Evolutionary conservation across 345 rosid genomes (phyloP).

Genomic region (Aquilaria malaccensis): DNA sequence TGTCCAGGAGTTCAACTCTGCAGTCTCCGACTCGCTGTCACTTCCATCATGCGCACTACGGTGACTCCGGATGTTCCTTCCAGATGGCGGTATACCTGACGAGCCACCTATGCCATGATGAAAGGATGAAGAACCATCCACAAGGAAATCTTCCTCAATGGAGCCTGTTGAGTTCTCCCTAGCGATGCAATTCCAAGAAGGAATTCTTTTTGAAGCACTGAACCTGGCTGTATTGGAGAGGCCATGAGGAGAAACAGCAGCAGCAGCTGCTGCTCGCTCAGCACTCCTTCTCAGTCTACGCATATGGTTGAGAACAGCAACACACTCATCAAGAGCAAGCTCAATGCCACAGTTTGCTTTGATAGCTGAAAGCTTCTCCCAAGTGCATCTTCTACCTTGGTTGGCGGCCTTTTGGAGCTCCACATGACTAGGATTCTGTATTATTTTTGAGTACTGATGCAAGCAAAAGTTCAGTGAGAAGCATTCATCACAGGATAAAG

Average conservation of each 20-base stretch:
- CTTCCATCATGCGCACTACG: conserved; percentile 56
- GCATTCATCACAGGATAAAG: background rate
- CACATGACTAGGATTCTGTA: conserved; percentile 70
- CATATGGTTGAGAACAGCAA: conserved; percentile 93
- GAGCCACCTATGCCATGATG: conserved; percentile 41
- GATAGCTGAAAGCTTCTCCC: conserved; percentile 98
- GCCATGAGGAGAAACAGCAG: conserved; percentile 69
- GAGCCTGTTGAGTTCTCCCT: conserved; percentile 96
- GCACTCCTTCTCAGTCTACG: conserved; percentile 90
- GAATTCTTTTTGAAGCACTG: conserved; percentile 83
- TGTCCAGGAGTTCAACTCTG: conserved; percentile 83
- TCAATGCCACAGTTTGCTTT: conserved; percentile 96
- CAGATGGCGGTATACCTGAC: conserved; percentile 26
- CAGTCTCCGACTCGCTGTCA: conserved; percentile 75
- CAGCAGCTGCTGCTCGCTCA: conserved; percentile 76
- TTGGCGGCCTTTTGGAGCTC: conserved; percentile 84
- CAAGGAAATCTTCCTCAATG: conserved; percentile 57
- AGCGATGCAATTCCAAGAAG: conserved; percentile 95
- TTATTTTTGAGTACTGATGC: conserved; percentile 67
- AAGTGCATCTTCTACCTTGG: conserved; percentile 97
- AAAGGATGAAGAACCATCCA: conserved; percentile 34
- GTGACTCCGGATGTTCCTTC: conserved; percentile 36
- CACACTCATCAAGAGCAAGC: conserved; percentile 97
- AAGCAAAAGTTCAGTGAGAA: background rate
- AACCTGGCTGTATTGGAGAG: conserved; percentile 44